A percentile compares a stretch with the other conserved stretches of the same genome.
phyloP scores from a whole-genome alignment of 1,284 basidiomycete species.

The Pseudomicrostroma phylloplanum region DNA sequence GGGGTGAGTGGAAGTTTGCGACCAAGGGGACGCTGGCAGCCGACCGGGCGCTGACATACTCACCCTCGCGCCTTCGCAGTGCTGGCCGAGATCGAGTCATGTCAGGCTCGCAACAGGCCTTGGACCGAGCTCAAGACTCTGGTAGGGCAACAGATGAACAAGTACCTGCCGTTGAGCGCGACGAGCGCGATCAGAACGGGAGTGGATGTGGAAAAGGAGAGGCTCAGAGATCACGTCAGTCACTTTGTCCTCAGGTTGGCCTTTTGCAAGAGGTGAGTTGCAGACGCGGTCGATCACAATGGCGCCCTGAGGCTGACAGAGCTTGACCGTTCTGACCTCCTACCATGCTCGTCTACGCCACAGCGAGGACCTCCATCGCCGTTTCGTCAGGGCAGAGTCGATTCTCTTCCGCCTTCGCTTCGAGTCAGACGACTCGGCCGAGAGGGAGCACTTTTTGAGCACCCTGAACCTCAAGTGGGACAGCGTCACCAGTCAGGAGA shows the following conservation, averaged over 20 bases:
- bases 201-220: conserved; percentile 59
- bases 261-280: conserved; percentile 78
- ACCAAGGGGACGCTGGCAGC: not conserved
- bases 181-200: conserved; percentile 58
- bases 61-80: conserved; percentile 53
- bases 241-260: conserved; percentile 93
- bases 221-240: conserved; percentile 79
- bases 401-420: conserved; percentile 79
- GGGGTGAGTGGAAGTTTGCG: conserved; percentile 46
- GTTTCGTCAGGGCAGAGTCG: conserved; percentile 85
- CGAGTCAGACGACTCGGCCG: conserved; percentile 62
- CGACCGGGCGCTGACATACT: not conserved
- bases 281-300: conserved; percentile 40
- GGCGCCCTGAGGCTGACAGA: not conserved
- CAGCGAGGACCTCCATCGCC: conserved; percentile 76
- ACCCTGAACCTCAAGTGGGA: conserved; percentile 74
- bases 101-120: conserved; percentile 71
- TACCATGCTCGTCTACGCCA: conserved; percentile 47
- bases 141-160: conserved; percentile 60
- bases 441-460: conserved; percentile 67
- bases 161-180: conserved; percentile 67
- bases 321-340: not conserved
- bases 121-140: conserved; percentile 69
- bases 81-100: conserved; percentile 90
- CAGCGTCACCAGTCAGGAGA: conserved; percentile 64